Base-by-base conservation (phyloP, 805 yeast species). In the Schwanniomyces pseudopolymorphus region DNA sequence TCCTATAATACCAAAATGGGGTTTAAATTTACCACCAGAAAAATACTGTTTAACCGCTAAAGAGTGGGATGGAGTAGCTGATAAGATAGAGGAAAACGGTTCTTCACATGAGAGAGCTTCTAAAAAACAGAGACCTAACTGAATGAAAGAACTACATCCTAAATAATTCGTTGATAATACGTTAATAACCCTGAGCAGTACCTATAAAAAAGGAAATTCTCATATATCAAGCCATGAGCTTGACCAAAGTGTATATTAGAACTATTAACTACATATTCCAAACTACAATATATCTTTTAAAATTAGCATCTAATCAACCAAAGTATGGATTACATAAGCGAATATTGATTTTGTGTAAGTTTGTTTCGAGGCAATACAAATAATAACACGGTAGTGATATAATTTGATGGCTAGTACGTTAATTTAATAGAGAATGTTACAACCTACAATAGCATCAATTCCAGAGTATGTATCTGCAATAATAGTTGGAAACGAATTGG, bases 1-100 rank as follows among this genome's bases (percentile, higher is more conserved):
- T 4, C 87, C 94, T 4, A 91, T 94, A 11, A 84, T 91, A 65
- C 91, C 94, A 11, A 80, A 85, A 42, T 90, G 89, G 85, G 98
- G 99, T 9, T 78, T 94, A 33, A 80, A 97, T 53, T 74, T 95
- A 42, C 99, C 99, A 2, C 98, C 99, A 4, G 99, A 94, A 71
- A 94, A 91, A 79, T 91, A 89, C 69, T 91, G 98, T 69, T 71
- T 91, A 44, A 90, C 96, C 0, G 94, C 88, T 1, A 78, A 77
- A 51, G 90, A 87, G 51, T 87, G 91, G 85, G 84, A 80, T 45
- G 57, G 51, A 37, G 45, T 60, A 8, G 57, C 56, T 22, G 65
- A 63, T 44, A 54, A 53, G 22, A 53, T 51, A 24, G 62, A 56
- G 28, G 62, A 62, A 40, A 48, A 52, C 44, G 40, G 47, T 33